These are phyloP conservation scores for Scenedesmus sp. DNA, from an alignment of 163 green algal species.

Conservation along the genomic window DNA sequence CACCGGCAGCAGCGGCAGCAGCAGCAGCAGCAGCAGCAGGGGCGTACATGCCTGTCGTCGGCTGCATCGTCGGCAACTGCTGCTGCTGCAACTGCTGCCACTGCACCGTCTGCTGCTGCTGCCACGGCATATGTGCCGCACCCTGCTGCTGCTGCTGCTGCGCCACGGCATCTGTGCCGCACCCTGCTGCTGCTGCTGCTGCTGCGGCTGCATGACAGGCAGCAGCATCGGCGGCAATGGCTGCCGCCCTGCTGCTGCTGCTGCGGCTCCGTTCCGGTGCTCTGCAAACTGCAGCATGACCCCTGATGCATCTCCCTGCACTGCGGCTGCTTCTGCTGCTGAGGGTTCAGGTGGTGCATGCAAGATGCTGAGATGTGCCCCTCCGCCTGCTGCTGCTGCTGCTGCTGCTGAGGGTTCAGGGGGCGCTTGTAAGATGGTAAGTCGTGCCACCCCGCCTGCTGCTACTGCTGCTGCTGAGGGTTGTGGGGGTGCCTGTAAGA, in stretches of 20 bases:
- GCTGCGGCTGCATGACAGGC: background rate
- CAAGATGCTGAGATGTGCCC: no score
- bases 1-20: background rate
- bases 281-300: background rate
- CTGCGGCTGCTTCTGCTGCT: conserved; percentile 29
- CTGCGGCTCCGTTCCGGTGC: background rate
- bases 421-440: background rate
- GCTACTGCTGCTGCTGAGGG: conserved; percentile 12
- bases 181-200: background rate
- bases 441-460: background rate
- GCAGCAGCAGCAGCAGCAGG: background rate
- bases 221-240: background rate
- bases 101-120: conserved; percentile 7
- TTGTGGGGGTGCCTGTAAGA: no score
- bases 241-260: conserved; percentile 24
- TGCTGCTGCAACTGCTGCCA: conserved; percentile 1
- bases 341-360: background rate
- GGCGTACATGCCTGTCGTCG: background rate
- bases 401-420: conserved; percentile 33
- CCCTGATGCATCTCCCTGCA: background rate
- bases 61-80: background rate
- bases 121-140: background rate
- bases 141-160: conserved; percentile 19
- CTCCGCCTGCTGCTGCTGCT: background rate
- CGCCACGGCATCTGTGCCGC: background rate